Evolutionary conservation across 2,329 filamentous ascomycete genomes (phyloP).

Genomic region (Apiospora aurea): DNA sequence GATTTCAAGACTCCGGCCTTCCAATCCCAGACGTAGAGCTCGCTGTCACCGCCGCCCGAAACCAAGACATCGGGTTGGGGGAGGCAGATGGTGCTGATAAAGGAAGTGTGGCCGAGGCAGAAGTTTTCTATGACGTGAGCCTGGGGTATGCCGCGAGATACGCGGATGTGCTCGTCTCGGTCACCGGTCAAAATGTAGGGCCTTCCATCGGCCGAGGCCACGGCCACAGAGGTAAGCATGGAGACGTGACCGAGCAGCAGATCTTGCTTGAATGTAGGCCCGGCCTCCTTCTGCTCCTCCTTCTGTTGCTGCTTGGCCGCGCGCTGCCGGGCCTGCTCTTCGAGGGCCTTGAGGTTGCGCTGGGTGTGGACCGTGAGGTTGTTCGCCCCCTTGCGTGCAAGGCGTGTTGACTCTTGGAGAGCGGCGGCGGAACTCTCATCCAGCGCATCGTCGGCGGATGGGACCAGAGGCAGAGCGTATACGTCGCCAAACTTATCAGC

Average conservation of each 20-base stretch:
- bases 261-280: constrained; percentile 72
- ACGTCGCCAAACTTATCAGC: constrained; percentile 98
- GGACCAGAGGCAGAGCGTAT: constrained; percentile 80
- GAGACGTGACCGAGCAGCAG: constrained; percentile 93
- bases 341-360: constrained; percentile 66
- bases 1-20: constrained; percentile 58
- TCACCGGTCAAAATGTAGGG: constrained; percentile 64
- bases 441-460: constrained; percentile 27
- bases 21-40: constrained; percentile 88
- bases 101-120: constrained; percentile 87
- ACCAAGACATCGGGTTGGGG: constrained; percentile 71
- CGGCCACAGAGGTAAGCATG: constrained; percentile 80
- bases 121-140: constrained; percentile 87
- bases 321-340: constrained; percentile 61
- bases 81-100: constrained; percentile 79
- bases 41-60: constrained; percentile 85
- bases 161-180: constrained; percentile 78
- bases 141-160: constrained; percentile 83
- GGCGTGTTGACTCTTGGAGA: constrained; percentile 34
- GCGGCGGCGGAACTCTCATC: constrained; percentile 12
- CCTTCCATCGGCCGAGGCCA: constrained; percentile 52
- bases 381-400: constrained; percentile 59
- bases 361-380: constrained; percentile 68
- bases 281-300: constrained; percentile 42
- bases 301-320: constrained; percentile 38